Conservation (phyloP, 2,329 filamentous ascomycete species). For the Endothia cerciana region DNA sequence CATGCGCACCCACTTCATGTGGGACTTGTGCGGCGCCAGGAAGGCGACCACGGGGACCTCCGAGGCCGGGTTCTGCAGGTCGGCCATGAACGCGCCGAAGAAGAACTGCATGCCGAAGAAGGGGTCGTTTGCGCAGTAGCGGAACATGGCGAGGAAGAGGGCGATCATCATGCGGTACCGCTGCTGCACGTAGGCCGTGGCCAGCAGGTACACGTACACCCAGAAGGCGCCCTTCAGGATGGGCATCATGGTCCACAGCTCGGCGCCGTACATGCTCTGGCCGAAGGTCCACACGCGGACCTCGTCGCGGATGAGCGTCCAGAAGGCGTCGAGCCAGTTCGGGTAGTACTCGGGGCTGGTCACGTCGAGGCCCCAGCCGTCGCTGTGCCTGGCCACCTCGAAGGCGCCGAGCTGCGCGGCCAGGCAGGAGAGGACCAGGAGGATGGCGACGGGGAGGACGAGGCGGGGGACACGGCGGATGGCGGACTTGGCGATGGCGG, state of each 20-base stretch:
- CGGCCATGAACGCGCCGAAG: constrained; percentile 30
- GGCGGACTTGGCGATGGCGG: constrained; percentile 29
- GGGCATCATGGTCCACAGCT: constrained; percentile 30
- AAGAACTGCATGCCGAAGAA: constrained; percentile 31
- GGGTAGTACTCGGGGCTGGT: constrained; percentile 24
- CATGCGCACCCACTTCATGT: constrained; percentile 28
- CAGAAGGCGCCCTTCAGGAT: constrained; percentile 31
- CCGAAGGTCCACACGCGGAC: constrained; percentile 28
- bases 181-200: constrained; percentile 27
- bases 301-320: constrained; percentile 23
- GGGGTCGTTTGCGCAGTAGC: constrained; percentile 28
- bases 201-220: constrained; percentile 28
- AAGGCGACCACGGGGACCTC: constrained; percentile 25
- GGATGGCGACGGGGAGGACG: constrained; percentile 26
- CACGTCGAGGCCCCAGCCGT: constrained; percentile 26
- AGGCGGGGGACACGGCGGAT: constrained; percentile 28
- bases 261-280: constrained; percentile 27
- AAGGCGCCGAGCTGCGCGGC: constrained; percentile 28
- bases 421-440: constrained; percentile 26
- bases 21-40: constrained; percentile 24
- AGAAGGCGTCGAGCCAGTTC: constrained; percentile 24
- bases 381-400: constrained; percentile 26
- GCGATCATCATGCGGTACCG: constrained; percentile 29
- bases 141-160: constrained; percentile 25
- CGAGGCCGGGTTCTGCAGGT: constrained; percentile 24